Evolutionary conservation across 768 basidiomycete species (phyloP).

Genomic region (Inosperma sp.): DNA sequence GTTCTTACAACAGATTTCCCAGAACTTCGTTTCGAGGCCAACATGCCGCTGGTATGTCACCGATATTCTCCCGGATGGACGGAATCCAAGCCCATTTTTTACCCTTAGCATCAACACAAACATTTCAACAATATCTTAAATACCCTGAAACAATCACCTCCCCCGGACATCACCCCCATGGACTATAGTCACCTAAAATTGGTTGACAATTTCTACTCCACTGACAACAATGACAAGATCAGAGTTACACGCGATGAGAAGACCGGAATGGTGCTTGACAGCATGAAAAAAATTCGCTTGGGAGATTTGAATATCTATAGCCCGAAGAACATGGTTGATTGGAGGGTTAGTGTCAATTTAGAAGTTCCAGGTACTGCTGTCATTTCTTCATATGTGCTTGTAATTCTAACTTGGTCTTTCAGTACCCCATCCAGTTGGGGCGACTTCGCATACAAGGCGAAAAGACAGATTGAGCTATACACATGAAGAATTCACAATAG

Average conservation of each 20-base stretch:
- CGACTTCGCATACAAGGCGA: conserved; percentile 54
- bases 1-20: conserved; percentile 61
- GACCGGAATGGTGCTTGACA: conserved; percentile 56
- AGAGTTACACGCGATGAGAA: conserved; percentile 84
- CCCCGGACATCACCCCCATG: conserved; percentile 53
- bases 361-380: conserved; percentile 84
- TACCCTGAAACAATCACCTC: conserved; percentile 57
- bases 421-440: conserved; percentile 69
- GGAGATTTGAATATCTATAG: conserved; percentile 85
- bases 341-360: conserved; percentile 89
- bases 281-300: conserved; percentile 75
- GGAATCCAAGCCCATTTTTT: conserved; percentile 11
- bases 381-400: not conserved
- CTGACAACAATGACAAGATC: conserved; percentile 53
- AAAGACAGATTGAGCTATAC: conserved; percentile 93
- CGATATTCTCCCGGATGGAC: conserved; percentile 10
- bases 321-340: conserved; percentile 81
- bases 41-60: conserved; percentile 78
- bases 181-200: conserved; percentile 74
- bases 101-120: conserved; percentile 71
- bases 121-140: conserved; percentile 88
- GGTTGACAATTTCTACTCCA: conserved; percentile 71
- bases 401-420: not conserved
- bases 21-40: conserved; percentile 81
- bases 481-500: conserved; percentile 90